Evolutionary conservation across 371 early-diverging fungal species (phyloP), one percentile per base, ranked within the genome.

Genomic region (Mortierella sp.): DNA sequence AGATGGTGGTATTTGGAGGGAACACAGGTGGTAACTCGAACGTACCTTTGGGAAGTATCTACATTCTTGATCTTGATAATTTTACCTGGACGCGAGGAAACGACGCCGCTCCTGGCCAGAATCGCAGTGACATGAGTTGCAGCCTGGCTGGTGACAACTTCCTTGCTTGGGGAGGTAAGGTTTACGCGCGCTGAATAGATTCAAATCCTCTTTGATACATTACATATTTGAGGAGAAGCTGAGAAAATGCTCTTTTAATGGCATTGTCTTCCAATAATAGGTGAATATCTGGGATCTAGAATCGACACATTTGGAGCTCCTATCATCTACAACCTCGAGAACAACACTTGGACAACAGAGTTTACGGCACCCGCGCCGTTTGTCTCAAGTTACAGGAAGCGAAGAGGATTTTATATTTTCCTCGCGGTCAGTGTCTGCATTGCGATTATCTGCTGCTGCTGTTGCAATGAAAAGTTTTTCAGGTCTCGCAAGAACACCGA

Each of bases 141-240:
- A 46, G 43, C 3, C 30, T 32, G n/a, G 4, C 47, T 7, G 56
- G 47, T 8, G 56, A 56, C 26, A 47, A 32, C 19, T 56, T 56
- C 23, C 31, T 56, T 3, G 56, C 47, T 12, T 56, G 56, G 56
- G 56, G 56, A 56, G 56, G 56, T 56, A 56, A 15, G 43, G 9
- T 27, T 43, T 15, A 21, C 7, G 21, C 6, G 21, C 43, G 1
- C 21, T 21, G 11, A 6, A 4, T 6, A 43, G 37, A 34, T 34
- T n/a, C n/a, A n/a, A n/a, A n/a, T n/a, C n/a, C n/a, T n/a, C n/a
- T n/a, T n/a, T n/a, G n/a, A n/a, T n/a, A n/a, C n/a, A n/a, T n/a
- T n/a, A n/a, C 37, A 11, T 34, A 14, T 34, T 7, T 34, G 7
- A 34, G 7, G 14, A 4, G 37, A 14, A 8, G 11, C 37, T 23